Evolutionary conservation across 768 basidiomycete genomes (phyloP).

Genomic region (Phaeotremella fagi): DNA sequence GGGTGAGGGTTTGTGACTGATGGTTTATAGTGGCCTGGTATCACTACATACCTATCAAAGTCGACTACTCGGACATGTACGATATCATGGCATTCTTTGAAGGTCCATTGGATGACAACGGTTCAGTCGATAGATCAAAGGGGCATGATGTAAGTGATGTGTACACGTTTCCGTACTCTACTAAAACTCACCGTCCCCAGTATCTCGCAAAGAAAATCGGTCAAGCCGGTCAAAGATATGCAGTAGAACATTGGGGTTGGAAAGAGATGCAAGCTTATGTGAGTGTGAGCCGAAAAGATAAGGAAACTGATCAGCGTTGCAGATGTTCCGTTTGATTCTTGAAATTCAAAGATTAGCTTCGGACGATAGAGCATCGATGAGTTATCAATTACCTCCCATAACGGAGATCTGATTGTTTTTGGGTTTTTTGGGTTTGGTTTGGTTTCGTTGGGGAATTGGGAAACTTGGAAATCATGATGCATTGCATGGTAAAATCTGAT

Average conservation of each 20-base stretch:
- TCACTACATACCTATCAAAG: conserved; percentile 65
- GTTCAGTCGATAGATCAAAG: conserved; percentile 53
- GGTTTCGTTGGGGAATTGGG: too few relatives aligned
- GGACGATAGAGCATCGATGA: conserved; percentile 35
- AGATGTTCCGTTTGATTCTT: conserved; percentile 44
- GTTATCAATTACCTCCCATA: too few relatives aligned
- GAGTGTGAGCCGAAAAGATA: conserved; percentile 10
- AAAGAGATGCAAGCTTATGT: conserved; percentile 47
- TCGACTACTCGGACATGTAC: conserved; percentile 64
- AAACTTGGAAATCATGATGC: too few relatives aligned
- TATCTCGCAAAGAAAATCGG: conserved; percentile 44
- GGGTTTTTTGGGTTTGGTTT: too few relatives aligned
- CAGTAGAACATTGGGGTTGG: conserved; percentile 46
- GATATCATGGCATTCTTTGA: conserved; percentile 71
- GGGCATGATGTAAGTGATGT: conserved; percentile 56
- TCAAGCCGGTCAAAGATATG: conserved; percentile 43
- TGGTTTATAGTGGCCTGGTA: conserved; percentile 57
- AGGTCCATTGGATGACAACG: conserved; percentile 52
- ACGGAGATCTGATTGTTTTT: too few relatives aligned
- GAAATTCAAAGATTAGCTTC: conserved; percentile 39
- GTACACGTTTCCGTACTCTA: neutral
- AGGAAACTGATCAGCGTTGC: neutral
- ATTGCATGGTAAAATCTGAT: too few relatives aligned
- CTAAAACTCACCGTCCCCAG: conserved; percentile 18
- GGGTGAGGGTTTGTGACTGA: neutral